A percentile compares a stretch with the other conserved stretches of the same genome.
phyloP scores from a whole-genome alignment of 2,329 filamentous ascomycete genomes.

The Teratosphaeria pseudoeucalypti region DNA sequence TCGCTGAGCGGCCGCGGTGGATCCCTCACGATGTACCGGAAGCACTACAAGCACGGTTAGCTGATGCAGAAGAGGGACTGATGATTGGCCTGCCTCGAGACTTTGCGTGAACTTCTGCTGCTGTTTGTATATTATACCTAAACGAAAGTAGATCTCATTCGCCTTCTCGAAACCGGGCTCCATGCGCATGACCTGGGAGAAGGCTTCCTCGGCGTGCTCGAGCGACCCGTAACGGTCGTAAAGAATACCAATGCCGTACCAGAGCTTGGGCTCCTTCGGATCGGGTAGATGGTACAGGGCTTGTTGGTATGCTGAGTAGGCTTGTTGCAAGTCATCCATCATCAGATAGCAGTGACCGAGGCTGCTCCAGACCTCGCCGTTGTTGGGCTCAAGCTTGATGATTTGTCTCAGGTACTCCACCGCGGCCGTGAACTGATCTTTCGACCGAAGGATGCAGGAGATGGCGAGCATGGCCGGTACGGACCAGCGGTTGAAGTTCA shows the following conservation, averaged over 20 bases:
- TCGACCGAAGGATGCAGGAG: conserved; percentile 77
- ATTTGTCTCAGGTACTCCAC: conserved; percentile 89
- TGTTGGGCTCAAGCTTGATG: conserved; percentile 75
- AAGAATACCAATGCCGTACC: conserved; percentile 96
- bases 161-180: conserved; percentile 96
- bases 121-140: conserved; percentile 99
- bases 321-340: conserved; percentile 96
- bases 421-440: conserved; percentile 87
- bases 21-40: conserved; percentile 93
- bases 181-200: conserved; percentile 98
- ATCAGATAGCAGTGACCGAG: conserved; percentile 97
- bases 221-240: conserved; percentile 95
- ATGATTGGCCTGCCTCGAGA: conserved; percentile 58
- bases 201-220: conserved; percentile 95
- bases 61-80: background rate
- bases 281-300: conserved; percentile 86
- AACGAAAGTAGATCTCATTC: conserved; percentile 95
- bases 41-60: conserved; percentile 56
- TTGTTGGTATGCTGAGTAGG: conserved; percentile 92
- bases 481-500: conserved; percentile 79
- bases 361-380: conserved; percentile 94
- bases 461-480: conserved; percentile 90
- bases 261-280: conserved; percentile 95
- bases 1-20: conserved; percentile 87
- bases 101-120: conserved; percentile 89